These are phyloP conservation scores for Phytophthora hybrid DNA, from an alignment of 352 stramenopile genomes.

Conservation along the genomic window DNA sequence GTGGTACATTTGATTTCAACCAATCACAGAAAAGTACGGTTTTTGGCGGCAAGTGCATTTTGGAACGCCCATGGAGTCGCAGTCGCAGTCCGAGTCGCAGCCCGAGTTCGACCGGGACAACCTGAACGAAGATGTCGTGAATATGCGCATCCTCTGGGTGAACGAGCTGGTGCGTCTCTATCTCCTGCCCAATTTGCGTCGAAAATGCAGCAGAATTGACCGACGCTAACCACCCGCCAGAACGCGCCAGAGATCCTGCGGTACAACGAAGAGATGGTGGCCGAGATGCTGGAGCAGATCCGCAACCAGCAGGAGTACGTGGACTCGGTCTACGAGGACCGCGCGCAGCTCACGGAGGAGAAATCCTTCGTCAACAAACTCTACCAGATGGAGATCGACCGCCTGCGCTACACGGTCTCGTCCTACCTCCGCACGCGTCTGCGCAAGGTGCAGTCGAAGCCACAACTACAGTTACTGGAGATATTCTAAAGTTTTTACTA, in stretches of 20 bases:
- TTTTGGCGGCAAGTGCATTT: slow-evolving; percentile 28
- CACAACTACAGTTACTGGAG: neutral
- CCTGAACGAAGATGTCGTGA: slow-evolving; percentile 84
- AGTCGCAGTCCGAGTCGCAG: neutral
- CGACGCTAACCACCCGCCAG: slow-evolving; percentile 42
- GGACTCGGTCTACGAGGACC: slow-evolving; percentile 79
- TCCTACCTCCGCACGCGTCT: slow-evolving; percentile 85
- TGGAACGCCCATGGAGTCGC: slow-evolving; percentile 23
- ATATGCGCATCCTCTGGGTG: slow-evolving; percentile 77
- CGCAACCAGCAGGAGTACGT: slow-evolving; percentile 90
- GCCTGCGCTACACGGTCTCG: slow-evolving; percentile 84
- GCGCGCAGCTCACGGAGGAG: slow-evolving; percentile 71
- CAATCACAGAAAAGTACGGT: neutral
- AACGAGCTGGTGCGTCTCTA: slow-evolving; percentile 74
- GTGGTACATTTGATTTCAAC: neutral
- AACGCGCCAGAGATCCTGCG: slow-evolving; percentile 81
- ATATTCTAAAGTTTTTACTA: neutral
- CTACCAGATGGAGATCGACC: slow-evolving; percentile 92
- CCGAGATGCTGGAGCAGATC: slow-evolving; percentile 87
- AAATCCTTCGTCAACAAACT: slow-evolving; percentile 86
- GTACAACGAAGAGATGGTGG: slow-evolving; percentile 82
- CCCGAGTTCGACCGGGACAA: slow-evolving; percentile 68
- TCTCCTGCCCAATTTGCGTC: neutral
- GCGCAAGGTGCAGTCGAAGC: slow-evolving; percentile 53
- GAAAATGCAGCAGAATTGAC: slow-evolving; percentile 25